Evolutionary conservation across 345 rosid genomes (phyloP).

Genomic region (Trapa bicornis): DNA sequence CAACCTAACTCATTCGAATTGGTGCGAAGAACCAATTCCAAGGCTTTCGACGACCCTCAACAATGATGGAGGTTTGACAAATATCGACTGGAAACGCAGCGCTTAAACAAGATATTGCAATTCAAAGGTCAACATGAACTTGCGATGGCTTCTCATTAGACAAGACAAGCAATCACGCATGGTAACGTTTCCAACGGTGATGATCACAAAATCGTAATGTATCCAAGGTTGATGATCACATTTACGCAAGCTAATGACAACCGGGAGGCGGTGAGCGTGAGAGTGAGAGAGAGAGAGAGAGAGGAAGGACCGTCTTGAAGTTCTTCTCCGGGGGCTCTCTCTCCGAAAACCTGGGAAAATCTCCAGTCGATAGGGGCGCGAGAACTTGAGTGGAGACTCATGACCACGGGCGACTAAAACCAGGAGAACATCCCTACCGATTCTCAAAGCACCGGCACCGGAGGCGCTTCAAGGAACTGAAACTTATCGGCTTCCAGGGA

Average conservation of each 20-base stretch:
- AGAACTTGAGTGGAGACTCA: constrained; percentile 19
- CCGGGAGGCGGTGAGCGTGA: no score
- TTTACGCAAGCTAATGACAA: background rate
- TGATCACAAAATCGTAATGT: background rate
- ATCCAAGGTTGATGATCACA: background rate
- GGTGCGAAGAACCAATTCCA: background rate
- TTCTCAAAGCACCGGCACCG: background rate
- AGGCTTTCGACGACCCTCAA: background rate
- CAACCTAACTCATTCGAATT: background rate
- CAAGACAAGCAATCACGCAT: background rate
- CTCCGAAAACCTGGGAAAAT: constrained; percentile 51
- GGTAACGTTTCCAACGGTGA: background rate
- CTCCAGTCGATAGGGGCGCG: constrained; percentile 32
- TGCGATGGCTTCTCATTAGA: background rate
- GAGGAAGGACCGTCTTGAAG: constrained; percentile 30
- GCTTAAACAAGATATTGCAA: background rate
- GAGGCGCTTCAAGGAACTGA: background rate
- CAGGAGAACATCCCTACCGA: background rate
- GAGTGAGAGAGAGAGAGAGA: background rate
- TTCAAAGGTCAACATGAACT: background rate
- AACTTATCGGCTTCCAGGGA: background rate
- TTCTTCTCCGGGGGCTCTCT: constrained; percentile 35
- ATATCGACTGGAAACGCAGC: background rate
- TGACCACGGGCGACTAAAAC: constrained; percentile 2
- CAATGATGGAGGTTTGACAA: background rate